Conservation (phyloP, 345 rosid species). For the Syzygium jambos region DNA sequence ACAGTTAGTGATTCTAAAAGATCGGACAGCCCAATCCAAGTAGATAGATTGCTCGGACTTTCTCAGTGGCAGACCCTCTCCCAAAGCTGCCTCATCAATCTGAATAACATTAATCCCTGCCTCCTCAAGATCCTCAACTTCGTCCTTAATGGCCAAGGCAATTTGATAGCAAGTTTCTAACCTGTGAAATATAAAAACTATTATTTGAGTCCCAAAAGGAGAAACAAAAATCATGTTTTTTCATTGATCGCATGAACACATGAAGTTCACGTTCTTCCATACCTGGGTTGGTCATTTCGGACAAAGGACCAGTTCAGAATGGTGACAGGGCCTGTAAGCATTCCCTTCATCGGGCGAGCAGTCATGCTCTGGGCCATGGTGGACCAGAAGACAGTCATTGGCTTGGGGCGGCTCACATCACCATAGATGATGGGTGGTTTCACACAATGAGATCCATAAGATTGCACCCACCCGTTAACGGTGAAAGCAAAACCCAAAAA, state of each 20-base stretch:
- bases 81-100: conserved; percentile 96
- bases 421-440: too few relatives aligned
- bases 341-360: conserved; percentile 94
- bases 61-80: conserved; percentile 95
- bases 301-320: conserved; percentile 98
- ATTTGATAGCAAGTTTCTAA: conserved; percentile 90
- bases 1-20: conserved; percentile 85
- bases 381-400: conserved; percentile 99
- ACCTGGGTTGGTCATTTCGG: conserved; percentile 98
- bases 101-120: conserved; percentile 81
- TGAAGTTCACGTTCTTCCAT: neutral
- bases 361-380: conserved; percentile 93
- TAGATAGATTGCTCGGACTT: conserved; percentile 93
- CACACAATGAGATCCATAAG: too few relatives aligned
- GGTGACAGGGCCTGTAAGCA: conserved; percentile 99
- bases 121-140: conserved; percentile 95
- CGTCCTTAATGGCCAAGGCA: conserved; percentile 96
- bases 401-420: too few relatives aligned
- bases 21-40: conserved; percentile 98
- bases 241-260: neutral
- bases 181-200: conserved; percentile 18
- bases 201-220: neutral
- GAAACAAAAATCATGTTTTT: neutral
- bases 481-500: conserved; percentile 83
- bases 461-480: too few relatives aligned